These are phyloP conservation scores for Apophysomyces variabilis DNA, from an alignment of 371 early-diverging fungal genomes.

Conservation along the genomic window DNA sequence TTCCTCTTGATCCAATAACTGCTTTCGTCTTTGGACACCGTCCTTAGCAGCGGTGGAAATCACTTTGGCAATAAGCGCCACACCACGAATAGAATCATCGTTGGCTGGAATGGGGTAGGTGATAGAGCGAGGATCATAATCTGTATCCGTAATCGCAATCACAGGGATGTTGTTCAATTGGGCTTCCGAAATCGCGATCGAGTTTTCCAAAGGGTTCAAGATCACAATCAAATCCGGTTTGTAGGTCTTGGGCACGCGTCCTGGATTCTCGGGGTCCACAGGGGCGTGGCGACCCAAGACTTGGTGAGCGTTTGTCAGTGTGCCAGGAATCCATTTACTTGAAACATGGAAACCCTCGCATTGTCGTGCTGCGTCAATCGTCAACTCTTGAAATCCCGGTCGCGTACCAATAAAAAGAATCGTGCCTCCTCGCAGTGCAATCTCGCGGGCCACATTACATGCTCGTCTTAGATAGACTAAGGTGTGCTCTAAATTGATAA, in stretches of 20 bases:
- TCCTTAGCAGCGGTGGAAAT: slow-evolving; percentile 80
- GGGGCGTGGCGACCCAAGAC: slow-evolving; percentile 72
- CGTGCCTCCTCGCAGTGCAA: slow-evolving; percentile 81
- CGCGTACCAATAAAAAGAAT: slow-evolving; percentile 92
- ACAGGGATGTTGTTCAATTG: slow-evolving; percentile 84
- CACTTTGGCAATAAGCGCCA: slow-evolving; percentile 86
- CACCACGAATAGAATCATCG: slow-evolving; percentile 86
- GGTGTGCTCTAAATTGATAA: slow-evolving; percentile 96
- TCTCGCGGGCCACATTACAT: slow-evolving; percentile 72
- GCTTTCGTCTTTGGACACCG: slow-evolving; percentile 57
- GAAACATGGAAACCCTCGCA: slow-evolving; percentile 84
- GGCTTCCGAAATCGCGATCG: slow-evolving; percentile 84
- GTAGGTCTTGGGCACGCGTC: slow-evolving; percentile 60
- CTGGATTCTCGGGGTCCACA: slow-evolving; percentile 59
- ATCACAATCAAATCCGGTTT: slow-evolving; percentile 91
- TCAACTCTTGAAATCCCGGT: slow-evolving; percentile 65
- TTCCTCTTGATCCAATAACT: slow-evolving; percentile 42
- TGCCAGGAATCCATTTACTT: slow-evolving; percentile 87
- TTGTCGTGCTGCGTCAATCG: slow-evolving; percentile 82
- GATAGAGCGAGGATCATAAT: slow-evolving; percentile 87
- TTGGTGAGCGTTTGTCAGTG: slow-evolving; percentile 85
- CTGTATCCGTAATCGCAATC: slow-evolving; percentile 92
- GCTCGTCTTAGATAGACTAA: slow-evolving; percentile 88
- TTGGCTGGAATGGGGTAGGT: slow-evolving; percentile 98
- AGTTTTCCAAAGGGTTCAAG: slow-evolving; percentile 84